Conservation (phyloP, 164 flowering plant species). For the Buxus sempervirens region DNA sequence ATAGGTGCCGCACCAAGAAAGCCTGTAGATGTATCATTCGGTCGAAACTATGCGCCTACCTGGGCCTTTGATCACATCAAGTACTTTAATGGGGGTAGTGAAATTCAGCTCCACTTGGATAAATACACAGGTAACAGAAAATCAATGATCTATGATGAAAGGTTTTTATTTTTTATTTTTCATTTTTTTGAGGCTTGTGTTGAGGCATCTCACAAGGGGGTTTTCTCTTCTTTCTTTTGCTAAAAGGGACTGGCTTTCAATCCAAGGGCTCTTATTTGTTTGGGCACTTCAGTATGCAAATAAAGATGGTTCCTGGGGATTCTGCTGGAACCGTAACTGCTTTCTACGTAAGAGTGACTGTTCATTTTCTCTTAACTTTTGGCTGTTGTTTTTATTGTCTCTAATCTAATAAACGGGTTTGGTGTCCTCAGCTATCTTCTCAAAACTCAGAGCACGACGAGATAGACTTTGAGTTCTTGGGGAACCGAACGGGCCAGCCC, state of each 20-base stretch:
- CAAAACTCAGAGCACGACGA: constrained; percentile 76
- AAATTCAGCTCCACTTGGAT: constrained; percentile 59
- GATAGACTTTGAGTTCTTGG: constrained; percentile 86
- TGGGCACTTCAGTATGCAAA: constrained; percentile 81
- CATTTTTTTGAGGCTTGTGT: neutral
- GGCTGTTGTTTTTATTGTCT: neutral
- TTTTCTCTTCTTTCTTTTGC: neutral
- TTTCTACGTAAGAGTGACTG: constrained; percentile 51
- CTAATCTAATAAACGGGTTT: neutral
- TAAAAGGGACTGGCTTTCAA: constrained; percentile 78
- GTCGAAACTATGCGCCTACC: constrained; percentile 63
- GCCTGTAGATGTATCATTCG: constrained; percentile 58
- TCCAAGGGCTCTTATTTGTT: constrained; percentile 85
- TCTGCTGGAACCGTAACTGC: constrained; percentile 94
- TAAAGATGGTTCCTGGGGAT: constrained; percentile 79
- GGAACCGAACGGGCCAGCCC: constrained; percentile 77
- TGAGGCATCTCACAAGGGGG: neutral
- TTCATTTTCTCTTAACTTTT: neutral
- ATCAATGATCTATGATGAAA: neutral
- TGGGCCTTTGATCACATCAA: constrained; percentile 86
- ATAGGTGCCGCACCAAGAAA: constrained; percentile 38
- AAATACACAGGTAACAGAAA: constrained; percentile 60
- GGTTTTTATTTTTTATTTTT: neutral
- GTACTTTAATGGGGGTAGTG: constrained; percentile 66
- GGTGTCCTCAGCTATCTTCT: constrained; percentile 56